Percentiles rank a stretch among this genome's conserved stretches.
Conservation (phyloP, 192 early-diverging fungal genomes). For the Coemansia aciculifera region DNA sequence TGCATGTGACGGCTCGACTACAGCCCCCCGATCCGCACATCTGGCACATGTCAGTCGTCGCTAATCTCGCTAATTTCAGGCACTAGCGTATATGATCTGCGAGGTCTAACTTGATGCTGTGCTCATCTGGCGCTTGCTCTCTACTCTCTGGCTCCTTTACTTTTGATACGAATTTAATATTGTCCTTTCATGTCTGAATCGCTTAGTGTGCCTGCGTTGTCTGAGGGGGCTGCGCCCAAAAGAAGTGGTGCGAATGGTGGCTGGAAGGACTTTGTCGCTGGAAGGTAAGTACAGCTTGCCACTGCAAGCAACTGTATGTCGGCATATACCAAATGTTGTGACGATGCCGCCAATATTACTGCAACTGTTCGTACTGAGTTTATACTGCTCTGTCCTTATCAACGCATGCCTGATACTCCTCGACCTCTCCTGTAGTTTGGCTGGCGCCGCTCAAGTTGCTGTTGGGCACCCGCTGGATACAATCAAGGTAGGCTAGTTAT, state of each 20-base stretch:
- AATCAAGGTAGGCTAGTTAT: constrained; percentile 60
- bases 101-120: background rate
- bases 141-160: background rate
- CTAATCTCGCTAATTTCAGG: background rate
- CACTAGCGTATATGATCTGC: background rate
- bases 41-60: background rate
- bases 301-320: background rate
- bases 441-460: constrained; percentile 66
- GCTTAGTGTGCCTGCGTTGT: constrained; percentile 11
- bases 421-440: constrained; percentile 47
- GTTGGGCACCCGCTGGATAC: constrained; percentile 86
- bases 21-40: constrained; percentile 5
- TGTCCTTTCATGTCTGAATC: constrained; percentile 22
- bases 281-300: constrained; percentile 52
- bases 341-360: background rate
- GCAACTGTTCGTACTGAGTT: background rate
- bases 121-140: background rate
- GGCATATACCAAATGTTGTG: background rate
- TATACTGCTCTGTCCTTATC: background rate
- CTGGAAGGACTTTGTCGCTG: constrained; percentile 63
- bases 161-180: background rate
- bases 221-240: constrained; percentile 4
- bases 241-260: constrained; percentile 27
- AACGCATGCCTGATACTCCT: background rate
- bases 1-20: background rate